A percentile compares a stretch with the other conserved stretches of the same genome.
These are phyloP conservation scores for Fusarium begoniae DNA, from an alignment of 2,329 filamentous ascomycete genomes.

Conservation along the genomic window DNA sequence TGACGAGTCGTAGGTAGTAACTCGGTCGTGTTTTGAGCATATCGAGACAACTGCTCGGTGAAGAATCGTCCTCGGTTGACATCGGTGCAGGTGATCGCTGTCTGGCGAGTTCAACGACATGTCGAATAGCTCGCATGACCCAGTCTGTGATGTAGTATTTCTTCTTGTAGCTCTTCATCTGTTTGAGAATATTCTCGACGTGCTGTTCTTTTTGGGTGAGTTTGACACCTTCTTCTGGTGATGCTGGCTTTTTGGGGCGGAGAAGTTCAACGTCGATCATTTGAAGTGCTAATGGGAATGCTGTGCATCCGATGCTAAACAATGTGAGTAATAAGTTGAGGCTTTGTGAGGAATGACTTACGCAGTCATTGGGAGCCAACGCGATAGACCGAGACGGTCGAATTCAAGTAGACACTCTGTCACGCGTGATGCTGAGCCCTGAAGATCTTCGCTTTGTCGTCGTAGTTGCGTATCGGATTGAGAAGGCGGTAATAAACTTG, in stretches of 20 bases:
- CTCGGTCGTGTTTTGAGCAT: slow-evolving; percentile 32
- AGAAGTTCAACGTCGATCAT: slow-evolving; percentile 38
- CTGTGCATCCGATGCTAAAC: slow-evolving; percentile 35
- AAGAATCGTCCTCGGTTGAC: neutral
- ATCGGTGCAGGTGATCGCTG: neutral
- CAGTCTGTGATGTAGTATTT: slow-evolving; percentile 40
- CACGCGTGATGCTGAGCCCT: slow-evolving; percentile 33
- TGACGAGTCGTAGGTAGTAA: slow-evolving; percentile 29
- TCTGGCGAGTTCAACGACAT: slow-evolving; percentile 32
- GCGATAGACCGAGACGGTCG: slow-evolving; percentile 21
- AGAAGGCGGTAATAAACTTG: slow-evolving; percentile 12
- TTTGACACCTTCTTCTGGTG: neutral
- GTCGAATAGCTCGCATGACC: slow-evolving; percentile 33
- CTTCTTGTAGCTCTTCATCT: slow-evolving; percentile 36
- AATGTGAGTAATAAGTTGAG: neutral
- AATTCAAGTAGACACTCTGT: slow-evolving; percentile 37
- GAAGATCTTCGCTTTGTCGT: slow-evolving; percentile 37
- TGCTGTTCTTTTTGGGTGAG: slow-evolving; percentile 32
- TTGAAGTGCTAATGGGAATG: slow-evolving; percentile 32
- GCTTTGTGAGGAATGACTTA: neutral
- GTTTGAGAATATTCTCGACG: slow-evolving; percentile 31
- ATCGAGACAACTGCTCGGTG: slow-evolving; percentile 22
- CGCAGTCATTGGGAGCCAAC: slow-evolving; percentile 41
- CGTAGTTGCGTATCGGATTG: slow-evolving; percentile 7
- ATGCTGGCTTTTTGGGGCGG: slow-evolving; percentile 5